phyloP scores from a whole-genome alignment of 2,329 filamentous ascomycete species.

The Epicoccum sorghinum region DNA sequence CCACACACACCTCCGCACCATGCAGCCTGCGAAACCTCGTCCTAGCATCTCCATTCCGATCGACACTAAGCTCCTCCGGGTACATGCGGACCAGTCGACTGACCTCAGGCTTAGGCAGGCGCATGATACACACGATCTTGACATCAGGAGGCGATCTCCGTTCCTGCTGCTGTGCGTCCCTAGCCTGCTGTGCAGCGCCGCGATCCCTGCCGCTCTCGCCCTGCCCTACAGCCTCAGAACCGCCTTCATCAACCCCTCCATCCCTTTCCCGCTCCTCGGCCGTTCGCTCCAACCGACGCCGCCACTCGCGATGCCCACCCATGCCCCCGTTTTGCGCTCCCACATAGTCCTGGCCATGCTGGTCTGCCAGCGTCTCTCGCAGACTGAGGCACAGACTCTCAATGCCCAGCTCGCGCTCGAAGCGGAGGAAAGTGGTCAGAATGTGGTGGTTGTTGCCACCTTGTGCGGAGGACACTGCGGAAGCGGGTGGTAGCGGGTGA shows the following conservation, averaged over 20 bases:
- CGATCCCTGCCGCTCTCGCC: not conserved
- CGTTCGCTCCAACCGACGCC: not conserved
- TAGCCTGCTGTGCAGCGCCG: not conserved
- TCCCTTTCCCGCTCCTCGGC: too few species aligned
- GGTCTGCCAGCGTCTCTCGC: conserved; percentile 28
- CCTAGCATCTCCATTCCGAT: conserved; percentile 40
- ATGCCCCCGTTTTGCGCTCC: not conserved
- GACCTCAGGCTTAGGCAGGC: conserved; percentile 51
- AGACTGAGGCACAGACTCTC: conserved; percentile 44
- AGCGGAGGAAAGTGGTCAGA: conserved; percentile 41
- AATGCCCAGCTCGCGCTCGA: conserved; percentile 45
- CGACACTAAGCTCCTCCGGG: conserved; percentile 57
- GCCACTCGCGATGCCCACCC: conserved; percentile 7
- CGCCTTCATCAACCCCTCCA: too few species aligned
- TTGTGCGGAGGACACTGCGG: not conserved
- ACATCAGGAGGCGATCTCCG: conserved; percentile 24
- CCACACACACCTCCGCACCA: conserved; percentile 42
- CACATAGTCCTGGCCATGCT: too few species aligned
- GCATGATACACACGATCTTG: conserved; percentile 47
- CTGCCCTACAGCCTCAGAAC: too few species aligned
- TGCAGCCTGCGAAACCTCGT: conserved; percentile 40
- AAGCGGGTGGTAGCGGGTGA: conserved; percentile 6
- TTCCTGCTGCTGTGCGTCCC: not conserved
- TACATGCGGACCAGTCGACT: conserved; percentile 57
- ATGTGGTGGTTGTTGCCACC: conserved; percentile 8